Evolutionary conservation across 108 stramenopile species (phyloP), one percentile per base, ranked within the genome.

Genomic region (Cyclotella kingstonii): DNA sequence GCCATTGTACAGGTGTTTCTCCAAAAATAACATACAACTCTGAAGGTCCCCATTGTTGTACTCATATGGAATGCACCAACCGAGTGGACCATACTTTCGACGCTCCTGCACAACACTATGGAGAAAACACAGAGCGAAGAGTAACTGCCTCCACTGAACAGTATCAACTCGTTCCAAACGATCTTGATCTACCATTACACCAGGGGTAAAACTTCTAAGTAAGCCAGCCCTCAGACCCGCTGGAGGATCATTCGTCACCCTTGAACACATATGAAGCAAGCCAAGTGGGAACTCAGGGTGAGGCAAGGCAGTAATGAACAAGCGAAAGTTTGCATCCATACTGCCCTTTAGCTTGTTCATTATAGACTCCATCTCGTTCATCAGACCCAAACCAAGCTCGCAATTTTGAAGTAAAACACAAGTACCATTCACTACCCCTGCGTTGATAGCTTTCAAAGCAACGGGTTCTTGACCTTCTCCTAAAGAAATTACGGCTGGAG

Each of bases 381-480:
- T 94, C 19, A 94, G 78, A 11, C 80, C 89, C 26, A 94, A 62
- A 28, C 89, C 91, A 22, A 93, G 77, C 55, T 95, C 91, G 54
- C 92, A 95, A 45, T 95, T 95, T 77, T 95, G 94, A 42, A 95
- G 79, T 47, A 95, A 73, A 19, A 94, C 93, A 93, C 95, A 95
- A 6, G 83, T 92, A 50, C 95, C 95, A 57, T 91, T 92, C n/a
- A 79, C 80, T 12, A 85, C 84, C 25, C 85, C 95, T 11, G 83
- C 78, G 54, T 91, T 86, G 69, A 95, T 86, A 33, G 91, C 95
- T 33, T 87, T 84, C 49, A 90, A 71, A 5, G 93, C 95, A 41
- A 95, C 95, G 3, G 86, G 93, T 70, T 95, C 95, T 66, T 95
- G 95, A 11, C 95, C 95, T 70, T 95, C 92, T 44, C 95, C 95